phyloP scores from a whole-genome alignment of 2,329 filamentous ascomycete genomes.

The Trichophyton rubrum region DNA sequence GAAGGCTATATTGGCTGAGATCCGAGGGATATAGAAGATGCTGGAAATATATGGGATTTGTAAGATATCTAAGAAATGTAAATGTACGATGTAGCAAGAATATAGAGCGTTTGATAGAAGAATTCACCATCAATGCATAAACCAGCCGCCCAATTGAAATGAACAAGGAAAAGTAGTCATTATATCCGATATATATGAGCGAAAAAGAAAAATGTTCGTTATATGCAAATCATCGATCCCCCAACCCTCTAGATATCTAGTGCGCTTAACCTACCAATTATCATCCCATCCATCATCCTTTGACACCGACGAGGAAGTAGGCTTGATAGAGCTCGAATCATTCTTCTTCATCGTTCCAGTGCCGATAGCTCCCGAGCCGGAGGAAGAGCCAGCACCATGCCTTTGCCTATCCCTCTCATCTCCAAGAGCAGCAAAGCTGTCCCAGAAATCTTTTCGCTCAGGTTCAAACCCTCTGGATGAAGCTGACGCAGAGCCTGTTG shows the following conservation, averaged over 20 bases:
- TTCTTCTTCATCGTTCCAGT: conserved; percentile 52
- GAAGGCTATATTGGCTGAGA: conserved; percentile 40
- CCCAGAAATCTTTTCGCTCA: conserved; percentile 78
- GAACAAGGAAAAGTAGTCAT: background rate
- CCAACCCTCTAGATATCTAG: background rate
- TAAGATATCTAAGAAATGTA: conserved; percentile 1
- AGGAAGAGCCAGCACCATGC: conserved; percentile 15
- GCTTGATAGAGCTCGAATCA: conserved; percentile 13
- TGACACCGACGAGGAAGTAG: conserved; percentile 15
- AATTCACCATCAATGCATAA: background rate
- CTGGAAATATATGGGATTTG: background rate
- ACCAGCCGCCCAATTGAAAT: background rate
- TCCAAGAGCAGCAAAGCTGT: conserved; percentile 65
- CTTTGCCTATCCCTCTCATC: conserved; percentile 20
- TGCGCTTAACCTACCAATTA: conserved; percentile 25
- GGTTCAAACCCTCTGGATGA: conserved; percentile 38
- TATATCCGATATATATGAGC: background rate
- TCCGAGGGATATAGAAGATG: conserved; percentile 24
- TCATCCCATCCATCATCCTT: conserved; percentile 49
- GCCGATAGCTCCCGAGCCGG: conserved; percentile 42
- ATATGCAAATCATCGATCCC: background rate
- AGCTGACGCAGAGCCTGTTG: conserved; percentile 37
- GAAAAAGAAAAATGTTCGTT: background rate
- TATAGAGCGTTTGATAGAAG: background rate
- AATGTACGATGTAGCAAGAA: conserved; percentile 2